A percentile compares a stretch with the other conserved stretches of the same genome.
Conservation (phyloP, 305 asterid genomes). For the Fraxinus sp. region DNA sequence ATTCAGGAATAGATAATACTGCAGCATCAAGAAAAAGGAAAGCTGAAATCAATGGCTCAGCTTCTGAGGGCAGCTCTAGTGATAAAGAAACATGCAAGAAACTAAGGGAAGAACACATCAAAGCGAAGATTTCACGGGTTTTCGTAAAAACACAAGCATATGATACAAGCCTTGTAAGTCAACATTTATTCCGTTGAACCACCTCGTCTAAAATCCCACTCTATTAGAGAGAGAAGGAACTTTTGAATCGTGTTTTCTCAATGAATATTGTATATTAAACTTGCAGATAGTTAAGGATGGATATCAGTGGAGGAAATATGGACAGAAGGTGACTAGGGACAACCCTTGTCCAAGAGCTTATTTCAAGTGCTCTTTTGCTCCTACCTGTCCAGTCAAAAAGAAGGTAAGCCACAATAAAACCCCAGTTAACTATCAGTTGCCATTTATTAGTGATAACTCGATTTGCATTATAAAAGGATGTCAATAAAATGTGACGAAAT, state of each 20-base stretch:
- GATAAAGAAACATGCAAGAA: slow-evolving; percentile 48
- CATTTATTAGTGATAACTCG: neutral
- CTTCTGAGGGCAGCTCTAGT: slow-evolving; percentile 42
- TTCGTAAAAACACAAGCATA: slow-evolving; percentile 38
- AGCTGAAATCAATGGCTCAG: slow-evolving; percentile 24
- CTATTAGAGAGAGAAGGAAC: neutral
- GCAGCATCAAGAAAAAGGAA: slow-evolving; percentile 50
- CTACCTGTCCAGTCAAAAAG: slow-evolving; percentile 85
- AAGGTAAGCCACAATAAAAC: slow-evolving; percentile 46
- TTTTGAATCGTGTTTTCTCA: neutral
- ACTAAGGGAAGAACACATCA: slow-evolving; percentile 39
- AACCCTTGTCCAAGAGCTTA: slow-evolving; percentile 97
- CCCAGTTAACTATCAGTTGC: neutral
- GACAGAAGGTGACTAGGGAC: slow-evolving; percentile 92
- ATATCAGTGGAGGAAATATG: slow-evolving; percentile 96
- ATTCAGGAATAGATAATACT: slow-evolving; percentile 12
- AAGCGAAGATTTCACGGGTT: slow-evolving; percentile 35
- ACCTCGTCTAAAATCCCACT: neutral
- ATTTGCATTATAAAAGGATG: neutral
- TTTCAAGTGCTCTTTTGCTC: slow-evolving; percentile 90
- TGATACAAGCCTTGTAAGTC: slow-evolving; percentile 73
- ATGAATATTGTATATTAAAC: neutral
- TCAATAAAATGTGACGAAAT: neutral
- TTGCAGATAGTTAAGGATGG: slow-evolving; percentile 85
- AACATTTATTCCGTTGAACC: slow-evolving; percentile 4